Base-by-base conservation (phyloP, 2,329 filamentous ascomycete species). In the Triangularia setosa region DNA sequence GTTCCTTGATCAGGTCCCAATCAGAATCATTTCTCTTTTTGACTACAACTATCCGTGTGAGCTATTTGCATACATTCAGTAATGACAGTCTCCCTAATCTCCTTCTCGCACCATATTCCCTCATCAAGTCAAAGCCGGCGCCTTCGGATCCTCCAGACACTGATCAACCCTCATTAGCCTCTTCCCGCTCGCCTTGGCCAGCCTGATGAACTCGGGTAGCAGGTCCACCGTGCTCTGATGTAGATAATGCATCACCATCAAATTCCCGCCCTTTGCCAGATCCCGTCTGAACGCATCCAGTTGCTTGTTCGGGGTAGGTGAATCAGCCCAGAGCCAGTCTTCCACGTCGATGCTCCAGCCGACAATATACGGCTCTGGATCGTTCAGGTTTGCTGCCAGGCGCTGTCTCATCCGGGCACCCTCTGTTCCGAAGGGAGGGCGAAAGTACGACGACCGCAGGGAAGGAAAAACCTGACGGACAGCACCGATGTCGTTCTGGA, bases 261-360 rank as follows among this genome's bases (percentile, higher is more conserved):
- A 76, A 69, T 80, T 81, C 1, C 88, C 88, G 1, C 88, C 88
- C 70, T 82, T 84, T 24, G 79, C 78, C 2, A 90, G 80, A 72
- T 89, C 86, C 3, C 84, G 79, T 72, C 84, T 81, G 76, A 91
- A 90, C 12, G 87, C 85, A 3, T 85, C 84, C 14, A 89, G 76
- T 75, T 90, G 88, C 71, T 87, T 86, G 77, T 89, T 84, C 0
- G 88, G 88, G 3, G 87, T 90, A 53, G 76, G 71, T 0, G 80
- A 83, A 72, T 82, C 76, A 1, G 86, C 87, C 86, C 87, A 91
- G 24, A 88, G 71, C 86, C 87, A 90, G 73, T 91, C 88, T 77
- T 90, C 86, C 30, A 90, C 84, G 70, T 91, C 88, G 54, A 91
- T 84, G 70, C 82, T 87, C 88, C 88, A 90, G 73, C 86, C 86